A percentile compares a stretch with the other conserved stretches of the same genome.
These are phyloP conservation scores for Candida sonorensis DNA, from an alignment of 805 yeast genomes.

Conservation along the genomic window DNA sequence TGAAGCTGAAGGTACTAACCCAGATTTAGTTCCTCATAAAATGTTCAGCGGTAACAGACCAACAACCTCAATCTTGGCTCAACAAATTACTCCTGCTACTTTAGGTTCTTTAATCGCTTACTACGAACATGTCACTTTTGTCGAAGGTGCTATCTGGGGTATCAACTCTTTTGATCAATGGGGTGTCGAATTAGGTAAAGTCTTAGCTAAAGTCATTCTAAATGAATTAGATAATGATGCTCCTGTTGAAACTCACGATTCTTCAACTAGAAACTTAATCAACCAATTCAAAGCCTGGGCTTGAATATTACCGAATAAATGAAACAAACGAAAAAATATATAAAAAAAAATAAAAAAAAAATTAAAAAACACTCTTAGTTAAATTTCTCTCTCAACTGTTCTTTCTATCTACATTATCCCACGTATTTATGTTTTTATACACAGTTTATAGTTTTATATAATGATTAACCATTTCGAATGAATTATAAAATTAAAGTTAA, in stretches of 20 bases:
- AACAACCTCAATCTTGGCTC: constrained; percentile 93
- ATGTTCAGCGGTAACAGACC: constrained; percentile 98
- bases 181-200: constrained; percentile 99
- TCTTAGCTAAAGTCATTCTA: constrained; percentile 92
- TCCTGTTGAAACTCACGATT: constrained; percentile 68
- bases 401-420: too few relatives aligned
- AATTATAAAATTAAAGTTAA: too few relatives aligned
- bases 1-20: constrained; percentile 78
- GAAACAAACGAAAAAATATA: too few relatives aligned
- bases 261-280: constrained; percentile 86
- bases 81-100: constrained; percentile 93
- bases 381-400: too few relatives aligned
- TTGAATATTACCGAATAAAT: constrained; percentile 8
- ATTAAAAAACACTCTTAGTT: too few relatives aligned
- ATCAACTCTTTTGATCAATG: constrained; percentile 99
- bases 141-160: constrained; percentile 99
- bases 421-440: too few relatives aligned
- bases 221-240: constrained; percentile 67
- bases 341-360: too few relatives aligned
- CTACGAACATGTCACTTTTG: constrained; percentile 95
- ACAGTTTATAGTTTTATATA: too few relatives aligned
- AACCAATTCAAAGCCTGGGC: constrained; percentile 92
- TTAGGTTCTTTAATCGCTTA: constrained; percentile 95
- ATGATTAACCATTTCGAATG: too few relatives aligned
- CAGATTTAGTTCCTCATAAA: constrained; percentile 88